phyloP scores from a whole-genome alignment of 2,329 filamentous ascomycete species.

The Biscogniauxia sp. region DNA sequence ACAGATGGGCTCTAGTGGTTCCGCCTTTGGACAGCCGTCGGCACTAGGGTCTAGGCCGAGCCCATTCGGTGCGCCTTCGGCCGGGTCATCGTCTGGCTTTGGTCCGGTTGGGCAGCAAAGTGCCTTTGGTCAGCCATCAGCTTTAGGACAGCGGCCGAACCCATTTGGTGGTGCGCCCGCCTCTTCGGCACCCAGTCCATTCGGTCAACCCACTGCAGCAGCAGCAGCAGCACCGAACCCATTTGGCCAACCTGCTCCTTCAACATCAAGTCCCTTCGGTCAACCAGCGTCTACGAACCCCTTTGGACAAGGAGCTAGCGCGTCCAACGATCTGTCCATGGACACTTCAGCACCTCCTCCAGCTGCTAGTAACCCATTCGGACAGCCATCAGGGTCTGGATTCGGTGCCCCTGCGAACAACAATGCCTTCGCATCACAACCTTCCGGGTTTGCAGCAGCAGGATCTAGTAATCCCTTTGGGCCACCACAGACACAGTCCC shows the following conservation, averaged over 20 bases:
- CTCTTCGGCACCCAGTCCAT: slow-evolving; percentile 29
- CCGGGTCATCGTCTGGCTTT: slow-evolving; percentile 29
- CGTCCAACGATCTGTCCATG: slow-evolving; percentile 24
- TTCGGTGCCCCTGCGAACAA: slow-evolving; percentile 14
- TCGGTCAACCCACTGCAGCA: slow-evolving; percentile 27
- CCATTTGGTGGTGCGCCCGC: slow-evolving; percentile 19
- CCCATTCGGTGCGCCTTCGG: slow-evolving; percentile 25
- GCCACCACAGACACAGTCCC: slow-evolving; percentile 15
- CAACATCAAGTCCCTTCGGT: slow-evolving; percentile 30
- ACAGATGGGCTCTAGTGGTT: slow-evolving; percentile 10
- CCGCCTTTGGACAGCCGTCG: slow-evolving; percentile 26
- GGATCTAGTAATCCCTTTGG: slow-evolving; percentile 23
- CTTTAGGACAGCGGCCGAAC: slow-evolving; percentile 31
- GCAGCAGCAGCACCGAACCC: slow-evolving; percentile 22
- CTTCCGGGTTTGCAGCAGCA: slow-evolving; percentile 10
- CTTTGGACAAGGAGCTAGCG: slow-evolving; percentile 27
- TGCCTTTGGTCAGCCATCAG: slow-evolving; percentile 38
- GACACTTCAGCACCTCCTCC: slow-evolving; percentile 25
- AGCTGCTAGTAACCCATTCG: slow-evolving; percentile 27
- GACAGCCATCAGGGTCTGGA: slow-evolving; percentile 18
- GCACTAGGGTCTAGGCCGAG: slow-evolving; percentile 28
- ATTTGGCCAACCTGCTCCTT: slow-evolving; percentile 26
- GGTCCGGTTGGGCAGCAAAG: slow-evolving; percentile 28
- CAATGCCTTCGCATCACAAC: slow-evolving; percentile 33
- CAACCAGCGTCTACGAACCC: slow-evolving; percentile 30